Percentiles rank a stretch among this genome's conserved stretches.
These are phyloP conservation scores for Claviceps africana DNA, from an alignment of 2,329 filamentous ascomycete species.

Conservation along the genomic window DNA sequence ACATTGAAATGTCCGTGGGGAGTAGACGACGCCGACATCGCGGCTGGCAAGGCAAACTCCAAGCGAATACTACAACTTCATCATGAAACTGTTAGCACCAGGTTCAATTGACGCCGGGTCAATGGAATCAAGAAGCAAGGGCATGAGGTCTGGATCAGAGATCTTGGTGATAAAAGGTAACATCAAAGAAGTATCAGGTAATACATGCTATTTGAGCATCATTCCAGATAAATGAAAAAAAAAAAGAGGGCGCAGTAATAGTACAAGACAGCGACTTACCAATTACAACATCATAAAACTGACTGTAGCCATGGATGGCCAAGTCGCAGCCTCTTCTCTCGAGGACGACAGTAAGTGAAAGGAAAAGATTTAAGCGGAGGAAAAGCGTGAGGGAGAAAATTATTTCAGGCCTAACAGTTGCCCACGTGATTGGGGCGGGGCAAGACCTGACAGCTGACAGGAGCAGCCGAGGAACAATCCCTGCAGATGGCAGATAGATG, in stretches of 20 bases:
- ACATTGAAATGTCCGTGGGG: constrained; percentile 58
- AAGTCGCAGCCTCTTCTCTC: neutral
- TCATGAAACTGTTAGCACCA: neutral
- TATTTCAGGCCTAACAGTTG: neutral
- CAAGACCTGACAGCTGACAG: neutral
- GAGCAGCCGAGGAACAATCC: neutral
- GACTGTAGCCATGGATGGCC: neutral
- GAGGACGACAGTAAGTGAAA: neutral
- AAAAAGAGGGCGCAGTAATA: constrained; percentile 4
- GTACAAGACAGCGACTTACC: constrained; percentile 5
- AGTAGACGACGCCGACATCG: constrained; percentile 29
- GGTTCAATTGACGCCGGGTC: neutral
- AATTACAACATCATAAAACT: neutral
- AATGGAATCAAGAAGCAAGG: constrained; percentile 3
- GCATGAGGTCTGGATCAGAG: constrained; percentile 38
- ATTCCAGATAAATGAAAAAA: constrained; percentile 21
- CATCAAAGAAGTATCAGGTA: constrained; percentile 34
- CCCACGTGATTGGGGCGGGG: neutral
- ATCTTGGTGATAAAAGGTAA: constrained; percentile 58
- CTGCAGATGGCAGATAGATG: neutral
- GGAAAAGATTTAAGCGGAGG: neutral
- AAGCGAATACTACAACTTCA: neutral
- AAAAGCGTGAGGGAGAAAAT: neutral
- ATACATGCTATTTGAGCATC: constrained; percentile 45
- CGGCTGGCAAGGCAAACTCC: neutral